Conservation (phyloP, 306 rosid genomes). For the Parietaria judaica region DNA sequence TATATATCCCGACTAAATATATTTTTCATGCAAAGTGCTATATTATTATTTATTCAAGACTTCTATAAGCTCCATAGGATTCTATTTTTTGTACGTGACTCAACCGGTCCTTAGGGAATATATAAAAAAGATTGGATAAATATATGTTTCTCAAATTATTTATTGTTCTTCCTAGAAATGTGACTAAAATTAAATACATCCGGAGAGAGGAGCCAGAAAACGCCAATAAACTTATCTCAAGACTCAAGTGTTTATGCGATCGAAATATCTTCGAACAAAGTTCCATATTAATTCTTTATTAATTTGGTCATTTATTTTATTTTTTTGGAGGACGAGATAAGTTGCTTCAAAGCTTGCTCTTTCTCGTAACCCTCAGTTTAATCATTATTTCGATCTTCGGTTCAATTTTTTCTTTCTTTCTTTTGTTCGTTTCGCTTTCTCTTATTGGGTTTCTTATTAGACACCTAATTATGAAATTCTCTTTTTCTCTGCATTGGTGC, state of each 20-base stretch:
- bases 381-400: slow-evolving; percentile 19
- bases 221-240: slow-evolving; percentile 26
- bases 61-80: slow-evolving; percentile 18
- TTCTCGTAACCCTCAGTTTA: slow-evolving; percentile 18
- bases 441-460: slow-evolving; percentile 50
- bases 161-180: background rate
- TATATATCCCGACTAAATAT: no score
- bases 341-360: slow-evolving; percentile 51
- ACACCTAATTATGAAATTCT: slow-evolving; percentile 30
- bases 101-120: slow-evolving; percentile 9
- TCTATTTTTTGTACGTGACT: slow-evolving; percentile 3
- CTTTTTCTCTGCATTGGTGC: slow-evolving; percentile 48
- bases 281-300: slow-evolving; percentile 23
- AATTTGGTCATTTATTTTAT: slow-evolving; percentile 7
- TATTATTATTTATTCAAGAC: background rate
- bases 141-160: background rate
- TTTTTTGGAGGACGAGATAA: slow-evolving; percentile 7
- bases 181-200: background rate
- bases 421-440: slow-evolving; percentile 34
- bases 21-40: background rate
- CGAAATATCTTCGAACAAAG: slow-evolving; percentile 44
- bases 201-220: slow-evolving; percentile 14
- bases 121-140: slow-evolving; percentile 7
- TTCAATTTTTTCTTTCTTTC: slow-evolving; percentile 8
- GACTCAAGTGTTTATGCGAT: slow-evolving; percentile 14